These are phyloP conservation scores for Aegilops speltoides DNA, from an alignment of 176 grass and related monocot genomes.

Conservation along the genomic window DNA sequence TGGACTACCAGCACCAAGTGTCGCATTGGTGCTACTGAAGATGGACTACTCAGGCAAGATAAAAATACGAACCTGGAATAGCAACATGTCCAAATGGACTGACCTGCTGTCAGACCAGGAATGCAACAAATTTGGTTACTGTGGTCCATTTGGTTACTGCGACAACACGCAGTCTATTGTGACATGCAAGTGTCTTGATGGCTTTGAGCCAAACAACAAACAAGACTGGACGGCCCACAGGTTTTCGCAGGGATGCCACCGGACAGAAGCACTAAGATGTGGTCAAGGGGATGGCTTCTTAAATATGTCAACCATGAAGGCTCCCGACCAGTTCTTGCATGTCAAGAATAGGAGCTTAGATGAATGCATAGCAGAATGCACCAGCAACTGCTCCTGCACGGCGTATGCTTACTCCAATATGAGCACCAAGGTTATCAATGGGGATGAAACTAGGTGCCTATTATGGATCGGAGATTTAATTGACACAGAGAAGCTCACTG, in stretches of 20 bases:
- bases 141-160: conserved; percentile 39
- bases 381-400: conserved; percentile 48
- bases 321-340: conserved; percentile 21
- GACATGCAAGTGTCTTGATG: conserved; percentile 44
- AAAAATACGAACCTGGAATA: background rate
- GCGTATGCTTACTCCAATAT: conserved; percentile 34
- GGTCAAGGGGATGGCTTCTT: conserved; percentile 13
- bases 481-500: conserved; percentile 27
- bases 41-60: background rate
- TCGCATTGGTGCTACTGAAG: no score
- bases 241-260: conserved; percentile 33
- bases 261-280: conserved; percentile 30
- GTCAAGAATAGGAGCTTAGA: conserved; percentile 31
- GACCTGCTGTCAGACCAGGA: background rate
- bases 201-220: conserved; percentile 38
- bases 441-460: conserved; percentile 42
- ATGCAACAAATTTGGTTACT: conserved; percentile 40
- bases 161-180: conserved; percentile 4
- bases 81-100: background rate
- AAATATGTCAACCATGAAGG: conserved; percentile 28
- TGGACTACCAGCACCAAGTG: no score
- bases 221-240: background rate
- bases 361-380: conserved; percentile 29
- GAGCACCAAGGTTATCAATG: background rate
- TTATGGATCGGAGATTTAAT: conserved; percentile 45